Evolutionary conservation across 805 yeast species (phyloP).

Genomic region (Nakazawaea sp.): DNA sequence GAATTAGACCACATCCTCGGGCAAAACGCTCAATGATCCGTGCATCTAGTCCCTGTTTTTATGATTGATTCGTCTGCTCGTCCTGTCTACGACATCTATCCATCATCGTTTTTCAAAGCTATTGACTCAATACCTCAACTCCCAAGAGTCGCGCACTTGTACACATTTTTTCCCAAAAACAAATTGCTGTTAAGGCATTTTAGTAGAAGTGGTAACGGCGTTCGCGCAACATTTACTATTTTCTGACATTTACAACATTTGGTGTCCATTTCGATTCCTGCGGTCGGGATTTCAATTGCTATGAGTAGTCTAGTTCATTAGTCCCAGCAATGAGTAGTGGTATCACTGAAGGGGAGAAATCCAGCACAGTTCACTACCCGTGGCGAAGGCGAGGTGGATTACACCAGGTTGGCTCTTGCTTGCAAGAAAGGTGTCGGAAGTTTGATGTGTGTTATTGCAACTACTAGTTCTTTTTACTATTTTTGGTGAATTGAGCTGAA

Average conservation of each 20-base stretch:
- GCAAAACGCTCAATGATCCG: no score
- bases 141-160: neutral
- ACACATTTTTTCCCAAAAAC: neutral
- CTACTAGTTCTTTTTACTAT: constrained; percentile 11
- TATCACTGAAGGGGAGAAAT: constrained; percentile 36
- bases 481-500: neutral
- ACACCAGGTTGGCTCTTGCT: constrained; percentile 28
- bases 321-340: constrained; percentile 24
- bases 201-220: constrained; percentile 15
- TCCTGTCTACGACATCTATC: no score
- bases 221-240: constrained; percentile 11
- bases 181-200: constrained; percentile 15
- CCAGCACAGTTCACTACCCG: constrained; percentile 37
- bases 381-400: constrained; percentile 32
- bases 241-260: constrained; percentile 17
- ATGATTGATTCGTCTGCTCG: no score
- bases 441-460: constrained; percentile 11
- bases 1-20: no score
- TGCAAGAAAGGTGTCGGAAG: constrained; percentile 14
- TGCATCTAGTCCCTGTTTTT: no score
- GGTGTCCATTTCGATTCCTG: constrained; percentile 38
- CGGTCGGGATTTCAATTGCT: constrained; percentile 23
- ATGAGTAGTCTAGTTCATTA: constrained; percentile 26
- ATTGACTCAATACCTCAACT: no score
- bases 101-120: no score